Percentiles rank a stretch among this genome's conserved stretches.
Evolutionary conservation across 1,139 yeast species (phyloP).

Genomic region (Blastobotrys illinoisensis): DNA sequence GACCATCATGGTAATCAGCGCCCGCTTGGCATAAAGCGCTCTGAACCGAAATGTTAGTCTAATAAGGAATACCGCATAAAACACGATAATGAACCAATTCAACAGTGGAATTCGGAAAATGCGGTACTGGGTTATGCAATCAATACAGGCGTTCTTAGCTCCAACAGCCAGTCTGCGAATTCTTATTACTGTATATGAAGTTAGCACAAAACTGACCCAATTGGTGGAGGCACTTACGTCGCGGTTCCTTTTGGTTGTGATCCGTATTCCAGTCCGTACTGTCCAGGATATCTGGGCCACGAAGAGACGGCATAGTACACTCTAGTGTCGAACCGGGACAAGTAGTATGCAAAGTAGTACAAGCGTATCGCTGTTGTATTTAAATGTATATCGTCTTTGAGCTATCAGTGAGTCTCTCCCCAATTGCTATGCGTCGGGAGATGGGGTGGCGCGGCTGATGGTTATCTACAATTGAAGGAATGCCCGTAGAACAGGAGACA

Average conservation of each 20-base stretch:
- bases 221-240: neutral
- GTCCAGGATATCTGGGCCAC: neutral
- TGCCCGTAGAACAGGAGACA: neutral
- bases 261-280: neutral
- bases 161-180: neutral
- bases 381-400: neutral
- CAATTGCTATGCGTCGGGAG: neutral
- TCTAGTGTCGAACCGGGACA: neutral
- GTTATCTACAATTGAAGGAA: neutral
- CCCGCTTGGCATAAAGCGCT: conserved; percentile 57
- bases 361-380: too few species aligned
- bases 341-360: neutral
- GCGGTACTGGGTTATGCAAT: conserved; percentile 26
- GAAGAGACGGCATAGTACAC: neutral
- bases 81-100: conserved; percentile 32
- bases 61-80: conserved; percentile 29
- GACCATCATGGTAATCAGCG: conserved; percentile 72
- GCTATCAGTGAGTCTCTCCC: neutral
- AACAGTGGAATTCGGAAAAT: conserved; percentile 31
- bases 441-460: neutral
- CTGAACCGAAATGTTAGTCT: conserved; percentile 33
- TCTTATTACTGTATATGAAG: neutral
- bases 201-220: neutral
- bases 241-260: neutral
- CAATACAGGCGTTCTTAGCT: conserved; percentile 14